Evolutionary conservation across 2,329 filamentous ascomycete species (phyloP).

Genomic region (Endothia cerciana): DNA sequence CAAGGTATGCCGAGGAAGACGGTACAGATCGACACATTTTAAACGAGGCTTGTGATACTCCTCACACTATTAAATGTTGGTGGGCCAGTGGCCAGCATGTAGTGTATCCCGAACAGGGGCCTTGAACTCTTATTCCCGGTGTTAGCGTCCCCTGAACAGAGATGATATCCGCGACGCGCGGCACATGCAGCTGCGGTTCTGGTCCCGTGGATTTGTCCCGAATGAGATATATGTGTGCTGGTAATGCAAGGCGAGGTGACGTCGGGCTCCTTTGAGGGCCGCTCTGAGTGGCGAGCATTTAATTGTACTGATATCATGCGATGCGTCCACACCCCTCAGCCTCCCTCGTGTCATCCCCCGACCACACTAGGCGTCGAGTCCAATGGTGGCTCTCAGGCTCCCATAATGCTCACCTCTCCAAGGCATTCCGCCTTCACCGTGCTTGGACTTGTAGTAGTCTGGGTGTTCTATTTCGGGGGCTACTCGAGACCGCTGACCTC

Average conservation of each 20-base stretch:
- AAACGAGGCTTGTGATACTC: not conserved
- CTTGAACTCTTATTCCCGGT: not conserved
- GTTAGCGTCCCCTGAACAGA: not conserved
- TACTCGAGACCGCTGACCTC: slow-evolving; percentile 8
- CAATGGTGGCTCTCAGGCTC: slow-evolving; percentile 6
- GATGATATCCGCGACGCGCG: not conserved
- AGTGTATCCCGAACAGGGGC: not conserved
- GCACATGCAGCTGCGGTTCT: not conserved
- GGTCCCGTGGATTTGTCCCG: no score
- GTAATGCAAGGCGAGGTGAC: no score
- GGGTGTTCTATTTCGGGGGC: not conserved
- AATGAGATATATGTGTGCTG: no score
- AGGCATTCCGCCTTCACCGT: not conserved
- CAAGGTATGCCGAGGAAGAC: not conserved
- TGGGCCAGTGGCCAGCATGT: not conserved
- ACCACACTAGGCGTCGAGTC: not conserved
- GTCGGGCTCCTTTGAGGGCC: no score
- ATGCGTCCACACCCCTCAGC: not conserved
- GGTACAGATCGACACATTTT: not conserved
- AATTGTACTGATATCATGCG: no score
- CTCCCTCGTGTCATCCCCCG: not conserved
- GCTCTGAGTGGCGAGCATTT: no score
- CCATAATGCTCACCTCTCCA: not conserved
- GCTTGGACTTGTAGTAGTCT: not conserved
- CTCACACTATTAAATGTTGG: not conserved